Evolutionary conservation across 2,329 filamentous ascomycete genomes (phyloP).

Genomic region (Pseudocercospora vitis): DNA sequence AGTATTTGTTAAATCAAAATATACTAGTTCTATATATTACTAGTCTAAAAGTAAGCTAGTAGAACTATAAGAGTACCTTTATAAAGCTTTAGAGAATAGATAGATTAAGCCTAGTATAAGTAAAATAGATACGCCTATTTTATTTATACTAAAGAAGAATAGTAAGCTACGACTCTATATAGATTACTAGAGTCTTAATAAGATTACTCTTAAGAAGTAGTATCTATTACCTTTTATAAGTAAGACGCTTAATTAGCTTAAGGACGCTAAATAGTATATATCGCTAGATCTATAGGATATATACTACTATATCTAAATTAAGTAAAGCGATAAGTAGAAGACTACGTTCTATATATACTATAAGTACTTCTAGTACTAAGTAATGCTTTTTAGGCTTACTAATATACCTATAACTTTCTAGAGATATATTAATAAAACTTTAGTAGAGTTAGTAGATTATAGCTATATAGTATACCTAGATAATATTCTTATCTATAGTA

Average conservation of each 20-base stretch:
- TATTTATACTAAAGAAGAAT: conserved; percentile 26
- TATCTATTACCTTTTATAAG: neutral
- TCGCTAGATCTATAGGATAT: neutral
- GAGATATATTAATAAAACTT: conserved; percentile 26
- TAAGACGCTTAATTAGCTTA: neutral
- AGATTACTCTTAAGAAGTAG: conserved; percentile 36
- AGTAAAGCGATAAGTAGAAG: neutral
- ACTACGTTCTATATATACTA: neutral
- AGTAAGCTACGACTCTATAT: conserved; percentile 30
- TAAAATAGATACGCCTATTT: conserved; percentile 13
- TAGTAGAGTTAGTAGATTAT: conserved; percentile 27
- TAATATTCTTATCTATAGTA: conserved; percentile 30
- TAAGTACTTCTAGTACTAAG: neutral
- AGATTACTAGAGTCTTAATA: conserved; percentile 37
- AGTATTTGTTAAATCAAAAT: too few species aligned
- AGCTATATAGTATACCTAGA: conserved; percentile 30
- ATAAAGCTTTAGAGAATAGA: neutral
- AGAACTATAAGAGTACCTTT: neutral
- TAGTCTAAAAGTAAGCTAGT: neutral
- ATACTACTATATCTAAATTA: neutral
- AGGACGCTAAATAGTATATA: neutral
- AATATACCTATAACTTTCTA: conserved; percentile 11
- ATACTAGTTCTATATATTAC: neutral
- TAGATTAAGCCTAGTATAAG: neutral
- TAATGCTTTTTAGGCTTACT: neutral